These are phyloP conservation scores for Exophiala oligosperma DNA, from an alignment of 2,329 filamentous ascomycete species.

Conservation along the genomic window DNA sequence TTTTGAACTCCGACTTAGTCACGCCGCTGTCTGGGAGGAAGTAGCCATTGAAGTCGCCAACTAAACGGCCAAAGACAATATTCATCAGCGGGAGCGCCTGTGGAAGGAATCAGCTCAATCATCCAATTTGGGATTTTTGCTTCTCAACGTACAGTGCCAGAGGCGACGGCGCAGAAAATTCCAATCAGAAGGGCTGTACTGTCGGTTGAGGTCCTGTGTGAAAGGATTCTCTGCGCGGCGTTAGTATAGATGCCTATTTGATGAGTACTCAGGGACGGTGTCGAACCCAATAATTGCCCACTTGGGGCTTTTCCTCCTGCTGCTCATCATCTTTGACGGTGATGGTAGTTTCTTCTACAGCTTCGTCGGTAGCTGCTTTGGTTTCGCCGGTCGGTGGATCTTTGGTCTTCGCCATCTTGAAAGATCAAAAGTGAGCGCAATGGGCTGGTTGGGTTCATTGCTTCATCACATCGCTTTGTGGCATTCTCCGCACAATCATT, in stretches of 20 bases:
- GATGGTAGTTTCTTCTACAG: constrained; percentile 7
- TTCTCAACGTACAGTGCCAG: constrained; percentile 22
- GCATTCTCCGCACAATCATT: too few relatives aligned
- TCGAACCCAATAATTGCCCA: constrained; percentile 30
- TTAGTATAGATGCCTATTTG: neutral
- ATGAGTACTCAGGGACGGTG: neutral
- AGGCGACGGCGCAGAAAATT: constrained; percentile 23
- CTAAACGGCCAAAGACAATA: constrained; percentile 56
- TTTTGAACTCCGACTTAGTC: constrained; percentile 51
- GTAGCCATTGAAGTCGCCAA: constrained; percentile 60
- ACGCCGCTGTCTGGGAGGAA: constrained; percentile 46
- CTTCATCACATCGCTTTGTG: neutral
- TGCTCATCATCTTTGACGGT: constrained; percentile 17
- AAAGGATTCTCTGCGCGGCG: constrained; percentile 28
- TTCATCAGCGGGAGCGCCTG: constrained; percentile 50
- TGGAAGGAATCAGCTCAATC: neutral
- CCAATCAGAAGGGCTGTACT: constrained; percentile 23
- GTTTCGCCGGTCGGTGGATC: constrained; percentile 9
- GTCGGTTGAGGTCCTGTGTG: constrained; percentile 25
- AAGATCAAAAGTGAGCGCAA: neutral
- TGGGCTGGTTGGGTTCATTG: neutral
- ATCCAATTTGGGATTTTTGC: too few relatives aligned
- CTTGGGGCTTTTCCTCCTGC: constrained; percentile 19
- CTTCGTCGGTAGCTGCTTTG: constrained; percentile 1
- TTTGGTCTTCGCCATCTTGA: constrained; percentile 9